These are phyloP conservation scores for Cenchrus americanus DNA, from an alignment of 176 grass and related monocot genomes.

Conservation along the genomic window DNA sequence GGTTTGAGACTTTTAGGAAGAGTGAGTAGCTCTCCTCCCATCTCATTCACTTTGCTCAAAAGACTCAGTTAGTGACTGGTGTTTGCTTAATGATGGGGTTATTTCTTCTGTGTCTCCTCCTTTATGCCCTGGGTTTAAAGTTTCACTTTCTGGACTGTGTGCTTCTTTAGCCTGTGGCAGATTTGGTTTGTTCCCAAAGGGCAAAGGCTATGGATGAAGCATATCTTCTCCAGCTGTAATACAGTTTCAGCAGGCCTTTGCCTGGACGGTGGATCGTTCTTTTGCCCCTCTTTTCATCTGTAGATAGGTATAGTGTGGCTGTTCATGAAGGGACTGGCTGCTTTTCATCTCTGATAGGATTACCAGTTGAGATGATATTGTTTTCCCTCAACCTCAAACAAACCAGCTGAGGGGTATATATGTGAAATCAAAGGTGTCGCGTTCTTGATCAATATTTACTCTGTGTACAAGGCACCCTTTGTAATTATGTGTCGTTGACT, in stretches of 20 bases:
- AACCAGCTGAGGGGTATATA: slow-evolving; percentile 49
- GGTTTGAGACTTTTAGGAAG: slow-evolving; percentile 51
- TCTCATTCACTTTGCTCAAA: slow-evolving; percentile 57
- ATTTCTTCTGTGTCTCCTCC: slow-evolving; percentile 47
- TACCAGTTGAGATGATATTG: slow-evolving; percentile 43
- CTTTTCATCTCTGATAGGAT: slow-evolving; percentile 63
- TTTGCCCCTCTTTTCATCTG: slow-evolving; percentile 44
- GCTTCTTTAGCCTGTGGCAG: slow-evolving; percentile 48
- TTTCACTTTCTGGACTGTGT: slow-evolving; percentile 54
- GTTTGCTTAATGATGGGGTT: slow-evolving; percentile 58
- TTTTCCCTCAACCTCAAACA: slow-evolving; percentile 7
- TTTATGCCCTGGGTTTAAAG: slow-evolving; percentile 77
- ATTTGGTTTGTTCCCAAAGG: slow-evolving; percentile 57
- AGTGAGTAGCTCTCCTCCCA: slow-evolving; percentile 28
- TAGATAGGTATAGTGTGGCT: slow-evolving; percentile 44
- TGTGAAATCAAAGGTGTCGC: slow-evolving; percentile 52
- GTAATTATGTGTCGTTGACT: slow-evolving; percentile 15
- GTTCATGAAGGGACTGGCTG: slow-evolving; percentile 54
- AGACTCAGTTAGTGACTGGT: slow-evolving; percentile 34
- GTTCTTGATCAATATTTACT: slow-evolving; percentile 39
- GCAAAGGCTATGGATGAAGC: slow-evolving; percentile 40
- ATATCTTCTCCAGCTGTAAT: slow-evolving; percentile 61
- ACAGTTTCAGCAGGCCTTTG: slow-evolving; percentile 52
- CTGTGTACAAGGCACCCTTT: slow-evolving; percentile 27
- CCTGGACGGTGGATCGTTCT: slow-evolving; percentile 52